Evolutionary conservation across 2,329 filamentous ascomycete species (phyloP), one percentile per base, ranked within the genome.

Genomic region (Aureobasidium vineae): DNA sequence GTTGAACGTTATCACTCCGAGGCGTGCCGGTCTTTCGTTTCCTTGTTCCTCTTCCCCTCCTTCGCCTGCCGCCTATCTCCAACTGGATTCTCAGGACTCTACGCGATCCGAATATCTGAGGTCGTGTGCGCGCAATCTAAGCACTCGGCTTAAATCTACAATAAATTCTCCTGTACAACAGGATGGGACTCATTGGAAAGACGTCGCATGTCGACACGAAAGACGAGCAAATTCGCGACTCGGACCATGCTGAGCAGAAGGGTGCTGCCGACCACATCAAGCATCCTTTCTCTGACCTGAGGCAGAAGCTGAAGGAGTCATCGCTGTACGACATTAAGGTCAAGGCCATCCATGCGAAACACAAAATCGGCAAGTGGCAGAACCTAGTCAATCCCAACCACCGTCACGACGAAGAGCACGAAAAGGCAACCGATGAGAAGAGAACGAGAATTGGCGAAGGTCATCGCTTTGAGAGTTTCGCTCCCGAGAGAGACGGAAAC

Each of bases 361-460:
- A 87, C 74, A 85, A 85, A 68, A 75, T 88, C 36, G 86, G 86
- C 68, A 89, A 89, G 71, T 83, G 88, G 68, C 80, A 81, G 71
- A 89, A 89, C 71, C 75, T 89, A 68, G 85, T 97, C 79, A 98
- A 97, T 74, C 82, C 85, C 28, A 91, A 96, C 70, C 94, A 98
- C 77, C 90, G 94, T 65, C 94, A 97, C 75, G 94, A 97, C 75
- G 94, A 98, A 77, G 89, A 89, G 71, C 93, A 98, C 75, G 95
- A 98, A 76, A 83, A 94, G 77, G 82, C 78, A 11, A 94, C 91
- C 50, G 94, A 98, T 75, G 85, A 84, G 15, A 97, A 97, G 80
- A 86, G 95, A 67, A 85, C 83, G 23, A 83, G 80, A 19, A 89
- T 95, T 59, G 83, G 84, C 70, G 85, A 94, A 67, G 83, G 85